phyloP scores from a whole-genome alignment of 805 yeast genomes.

The Spathaspora arborariae region DNA sequence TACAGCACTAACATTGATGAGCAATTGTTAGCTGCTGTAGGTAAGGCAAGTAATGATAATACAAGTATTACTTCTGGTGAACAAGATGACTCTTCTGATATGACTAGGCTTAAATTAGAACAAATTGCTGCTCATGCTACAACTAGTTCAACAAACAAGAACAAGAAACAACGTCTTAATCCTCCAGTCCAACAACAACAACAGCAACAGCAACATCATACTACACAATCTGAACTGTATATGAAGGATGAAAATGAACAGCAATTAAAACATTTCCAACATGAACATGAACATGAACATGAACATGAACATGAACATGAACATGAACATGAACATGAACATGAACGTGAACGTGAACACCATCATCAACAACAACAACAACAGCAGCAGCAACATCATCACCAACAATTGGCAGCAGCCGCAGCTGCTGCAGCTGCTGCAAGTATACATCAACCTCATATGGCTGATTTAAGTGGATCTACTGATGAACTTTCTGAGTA shows the following conservation, averaged over 20 bases:
- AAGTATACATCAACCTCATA: slow-evolving; percentile 4
- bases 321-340: slow-evolving; percentile 2
- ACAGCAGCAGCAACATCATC: slow-evolving; percentile 13
- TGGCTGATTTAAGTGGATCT: background rate
- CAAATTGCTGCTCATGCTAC: slow-evolving; percentile 22
- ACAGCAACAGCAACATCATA: too few relatives aligned
- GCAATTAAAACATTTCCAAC: slow-evolving; percentile 6
- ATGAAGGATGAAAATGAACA: too few relatives aligned
- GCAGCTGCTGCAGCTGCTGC: slow-evolving; percentile 2
- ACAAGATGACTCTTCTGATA: slow-evolving; percentile 23
- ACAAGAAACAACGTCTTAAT: slow-evolving; percentile 12
- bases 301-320: slow-evolving; percentile 3
- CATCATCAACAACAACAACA: slow-evolving; percentile 7
- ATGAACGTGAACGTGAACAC: slow-evolving; percentile 8
- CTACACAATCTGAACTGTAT: too few relatives aligned
- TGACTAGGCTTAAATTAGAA: slow-evolving; percentile 25
- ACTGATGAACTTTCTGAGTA: slow-evolving; percentile 26
- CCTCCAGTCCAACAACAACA: too few relatives aligned
- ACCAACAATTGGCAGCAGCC: slow-evolving; percentile 11
- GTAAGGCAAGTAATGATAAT: too few relatives aligned
- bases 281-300: slow-evolving; percentile 7
- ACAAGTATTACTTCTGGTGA: too few relatives aligned
- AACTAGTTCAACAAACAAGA: slow-evolving; percentile 11
- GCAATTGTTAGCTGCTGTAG: slow-evolving; percentile 36
- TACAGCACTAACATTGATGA: slow-evolving; percentile 38